Evolutionary conservation across 768 basidiomycete genomes (phyloP).

Genomic region (Tricholoma matsutake): DNA sequence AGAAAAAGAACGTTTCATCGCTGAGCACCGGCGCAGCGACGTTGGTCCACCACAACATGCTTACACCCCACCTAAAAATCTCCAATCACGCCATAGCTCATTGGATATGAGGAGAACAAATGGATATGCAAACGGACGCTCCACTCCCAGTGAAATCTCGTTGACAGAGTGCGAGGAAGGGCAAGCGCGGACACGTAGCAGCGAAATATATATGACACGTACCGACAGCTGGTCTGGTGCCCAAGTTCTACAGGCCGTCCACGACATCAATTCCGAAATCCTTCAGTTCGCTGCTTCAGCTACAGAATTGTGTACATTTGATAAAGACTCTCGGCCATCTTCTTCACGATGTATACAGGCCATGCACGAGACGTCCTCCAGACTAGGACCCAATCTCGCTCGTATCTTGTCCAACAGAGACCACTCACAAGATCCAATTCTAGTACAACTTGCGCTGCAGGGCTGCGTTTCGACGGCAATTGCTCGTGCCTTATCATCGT

Average conservation of each 20-base stretch:
- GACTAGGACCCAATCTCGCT: slow-evolving; percentile 62
- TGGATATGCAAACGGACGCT: slow-evolving; percentile 16
- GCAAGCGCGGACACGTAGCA: slow-evolving; percentile 52
- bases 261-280: slow-evolving; percentile 78
- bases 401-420: slow-evolving; percentile 60
- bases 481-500: slow-evolving; percentile 62
- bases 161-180: slow-evolving; percentile 43
- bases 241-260: slow-evolving; percentile 74
- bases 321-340: slow-evolving; percentile 35
- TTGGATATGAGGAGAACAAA: slow-evolving; percentile 31
- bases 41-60: slow-evolving; percentile 22
- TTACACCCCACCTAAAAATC: slow-evolving; percentile 9
- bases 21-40: slow-evolving; percentile 30
- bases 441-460: slow-evolving; percentile 75
- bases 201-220: slow-evolving; percentile 70
- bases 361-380: slow-evolving; percentile 56
- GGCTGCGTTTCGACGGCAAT: slow-evolving; percentile 66
- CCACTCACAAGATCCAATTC: slow-evolving; percentile 70
- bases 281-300: slow-evolving; percentile 77
- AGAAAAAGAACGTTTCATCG: slow-evolving; percentile 31
- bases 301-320: slow-evolving; percentile 62
- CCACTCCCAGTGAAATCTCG: slow-evolving; percentile 10
- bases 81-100: slow-evolving; percentile 24
- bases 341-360: slow-evolving; percentile 45
- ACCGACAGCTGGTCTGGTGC: slow-evolving; percentile 75